Conservation (phyloP, 768 basidiomycete species). For the Boletus vinaceobasis region DNA sequence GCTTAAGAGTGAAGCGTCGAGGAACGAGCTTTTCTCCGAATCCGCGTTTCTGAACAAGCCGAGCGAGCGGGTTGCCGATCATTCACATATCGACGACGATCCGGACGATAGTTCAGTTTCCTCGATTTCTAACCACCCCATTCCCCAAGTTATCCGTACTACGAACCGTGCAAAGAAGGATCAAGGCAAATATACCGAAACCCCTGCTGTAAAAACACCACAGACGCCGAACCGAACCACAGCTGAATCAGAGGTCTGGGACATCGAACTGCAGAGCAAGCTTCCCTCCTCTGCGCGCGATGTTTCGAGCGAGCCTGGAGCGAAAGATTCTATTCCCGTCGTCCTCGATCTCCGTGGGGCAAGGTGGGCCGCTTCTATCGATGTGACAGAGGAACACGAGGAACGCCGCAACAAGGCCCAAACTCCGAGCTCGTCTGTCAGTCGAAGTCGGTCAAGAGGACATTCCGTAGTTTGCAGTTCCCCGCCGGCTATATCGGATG, state of each 20-base stretch:
- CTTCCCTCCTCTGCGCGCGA: slow-evolving; percentile 21
- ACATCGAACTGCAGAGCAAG: slow-evolving; percentile 45
- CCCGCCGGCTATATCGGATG: slow-evolving; percentile 28
- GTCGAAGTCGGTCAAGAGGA: not conserved
- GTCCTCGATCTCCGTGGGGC: slow-evolving; percentile 35
- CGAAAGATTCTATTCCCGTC: slow-evolving; percentile 25
- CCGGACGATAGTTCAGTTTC: slow-evolving; percentile 10
- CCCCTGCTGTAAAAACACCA: not conserved
- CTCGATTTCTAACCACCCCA: slow-evolving; percentile 17
- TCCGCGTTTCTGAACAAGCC: slow-evolving; percentile 39
- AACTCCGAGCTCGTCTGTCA: not conserved
- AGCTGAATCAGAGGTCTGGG: slow-evolving; percentile 49
- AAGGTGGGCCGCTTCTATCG: slow-evolving; percentile 25
- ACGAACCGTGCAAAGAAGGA: slow-evolving; percentile 2
- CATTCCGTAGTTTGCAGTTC: not conserved
- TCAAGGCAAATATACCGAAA: not conserved
- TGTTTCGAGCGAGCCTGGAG: slow-evolving; percentile 16
- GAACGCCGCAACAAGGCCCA: not conserved
- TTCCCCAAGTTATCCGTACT: slow-evolving; percentile 4
- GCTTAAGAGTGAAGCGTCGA: slow-evolving; percentile 13
- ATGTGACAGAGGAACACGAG: not conserved
- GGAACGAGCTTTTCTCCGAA: slow-evolving; percentile 43
- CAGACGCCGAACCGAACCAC: not conserved
- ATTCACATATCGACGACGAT: slow-evolving; percentile 3
- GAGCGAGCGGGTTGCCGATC: slow-evolving; percentile 5